Base-by-base conservation (phyloP, 768 basidiomycete genomes). In the Tephrocybe sp. region DNA sequence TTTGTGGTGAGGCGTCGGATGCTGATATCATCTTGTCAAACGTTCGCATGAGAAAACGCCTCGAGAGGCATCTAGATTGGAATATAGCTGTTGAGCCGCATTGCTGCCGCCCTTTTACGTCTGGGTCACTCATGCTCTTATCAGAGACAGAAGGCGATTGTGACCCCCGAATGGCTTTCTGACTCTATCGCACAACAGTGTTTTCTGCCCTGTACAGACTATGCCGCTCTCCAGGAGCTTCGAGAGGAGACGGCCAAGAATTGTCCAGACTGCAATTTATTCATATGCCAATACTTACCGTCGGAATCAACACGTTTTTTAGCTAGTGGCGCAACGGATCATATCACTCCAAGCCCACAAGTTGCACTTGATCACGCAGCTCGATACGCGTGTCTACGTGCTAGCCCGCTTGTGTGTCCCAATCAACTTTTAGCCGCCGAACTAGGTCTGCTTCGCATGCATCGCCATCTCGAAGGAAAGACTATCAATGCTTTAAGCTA, bases 61-160 rank as follows among this genome's bases (percentile, higher is more conserved):
- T 92, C 1, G 83, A 89, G 64, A 72, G 89, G 41, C 88, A 91
- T 64, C 44, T 92, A 12, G 58, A 74, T 25, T 86, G 85, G 85
- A 66, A 73, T 1, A 56, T 83, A 27, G 84, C 86, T 22, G 89
- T 89, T 50, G 61, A 62, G 85, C 40, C 18, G 51, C n/a, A 38
- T 28, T 37, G 9, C 25, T 42, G 7, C 32, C 37, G n/a, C 5
- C 44, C 21, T 52, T 15, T 43, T 46, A 19, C 18, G 21, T 45
- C 34, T 12, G 26, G 31, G 12, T 37, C 43, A 43, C 52, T 48
- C 28, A 25, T 34, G 4, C 34, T 22, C 30, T 27, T 25, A 42
- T n/a, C 58, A 89, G 86, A 79, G 75, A 69, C 71, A 72, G 27
- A 90, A 86, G 58, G 71, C 77, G 0, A 76, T 90, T 19, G 87